Evolutionary conservation across 2,329 filamentous ascomycete species (phyloP), one percentile per base, ranked within the genome.

Genomic region (Immersiporthe knoxdaviesiana): DNA sequence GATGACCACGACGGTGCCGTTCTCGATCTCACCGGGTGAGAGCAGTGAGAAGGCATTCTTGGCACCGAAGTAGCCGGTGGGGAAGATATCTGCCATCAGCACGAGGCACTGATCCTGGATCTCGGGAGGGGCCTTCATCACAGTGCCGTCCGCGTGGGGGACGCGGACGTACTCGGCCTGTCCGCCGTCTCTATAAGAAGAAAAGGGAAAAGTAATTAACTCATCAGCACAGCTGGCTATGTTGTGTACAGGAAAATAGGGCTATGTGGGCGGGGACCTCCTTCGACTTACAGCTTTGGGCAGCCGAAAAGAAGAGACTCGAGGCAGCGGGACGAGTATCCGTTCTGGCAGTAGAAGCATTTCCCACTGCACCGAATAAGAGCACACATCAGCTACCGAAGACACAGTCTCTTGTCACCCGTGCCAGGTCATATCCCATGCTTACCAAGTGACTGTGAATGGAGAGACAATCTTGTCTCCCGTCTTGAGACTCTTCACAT

Each of bases 51-150:
- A 91, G 8, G 90, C 94, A 75, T 93, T 96, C 68, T 86, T 85
- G 5, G 92, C 92, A 8, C 92, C 94, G 74, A 94, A 97, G 81
- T 89, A 97, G 10, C 94, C 92, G 0, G 90, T 93, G 1, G 94
- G 94, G 79, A 96, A 97, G 75, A 97, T 97, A 77, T 67, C 65
- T 21, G 92, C 93, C 94, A 97, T 97, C 35, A 97, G 85, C 8
- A 97, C 89, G 63, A 97, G 84, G 47, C 89, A 89, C 72, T 91
- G 87, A 73, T 95, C 90, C 27, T 90, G 87, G 69, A 97, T 91
- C 11, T 85, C 87, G 1, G 87, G 79, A 0, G 92, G 91, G 0
- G 93, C 90, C 75, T 90, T 91, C 76, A 94, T 86, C n/a, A 91
- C 87, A 0, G 93, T 97, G 47, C 89, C 88, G 75, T 97, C 93